phyloP scores from a whole-genome alignment of 306 rosid genomes.

The Betula pendula region DNA sequence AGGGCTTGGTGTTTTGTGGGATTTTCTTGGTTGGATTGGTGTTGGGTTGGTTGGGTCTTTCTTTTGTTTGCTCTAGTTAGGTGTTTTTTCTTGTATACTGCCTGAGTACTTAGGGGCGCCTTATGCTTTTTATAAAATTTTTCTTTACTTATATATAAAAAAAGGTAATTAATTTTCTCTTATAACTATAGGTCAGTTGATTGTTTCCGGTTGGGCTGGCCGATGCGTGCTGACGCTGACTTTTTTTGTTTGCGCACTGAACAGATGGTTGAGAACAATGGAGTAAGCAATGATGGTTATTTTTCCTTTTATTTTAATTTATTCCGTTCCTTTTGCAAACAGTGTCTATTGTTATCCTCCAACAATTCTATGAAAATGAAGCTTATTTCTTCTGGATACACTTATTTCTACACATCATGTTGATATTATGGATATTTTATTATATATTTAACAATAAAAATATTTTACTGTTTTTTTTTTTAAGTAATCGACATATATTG shows the following conservation, averaged over 20 bases:
- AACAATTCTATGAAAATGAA: neutral
- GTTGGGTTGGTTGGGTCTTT: no score
- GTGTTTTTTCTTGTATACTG: no score
- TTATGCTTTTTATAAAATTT: no score
- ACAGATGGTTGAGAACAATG: conserved; percentile 42
- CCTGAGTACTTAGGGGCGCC: no score
- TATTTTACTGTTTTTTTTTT: no score
- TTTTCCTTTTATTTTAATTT: conserved; percentile 13
- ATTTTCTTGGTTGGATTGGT: no score
- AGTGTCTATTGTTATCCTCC: neutral
- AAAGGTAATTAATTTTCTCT: conserved; percentile 29
- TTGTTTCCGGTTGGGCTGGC: conserved; percentile 98
- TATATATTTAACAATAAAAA: no score
- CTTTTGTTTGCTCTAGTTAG: no score
- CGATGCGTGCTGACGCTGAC: conserved; percentile 98
- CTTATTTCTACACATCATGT: neutral
- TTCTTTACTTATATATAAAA: no score
- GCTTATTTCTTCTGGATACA: neutral
- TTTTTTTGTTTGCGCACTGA: conserved; percentile 62
- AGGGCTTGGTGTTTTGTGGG: no score
- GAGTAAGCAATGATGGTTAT: conserved; percentile 43
- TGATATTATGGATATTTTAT: neutral
- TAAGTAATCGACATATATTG: no score
- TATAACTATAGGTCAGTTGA: conserved; percentile 75
- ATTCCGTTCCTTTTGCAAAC: neutral